Evolutionary conservation across 257 asterid species (phyloP).

Genomic region (Nicotiana tomentosiformis): DNA sequence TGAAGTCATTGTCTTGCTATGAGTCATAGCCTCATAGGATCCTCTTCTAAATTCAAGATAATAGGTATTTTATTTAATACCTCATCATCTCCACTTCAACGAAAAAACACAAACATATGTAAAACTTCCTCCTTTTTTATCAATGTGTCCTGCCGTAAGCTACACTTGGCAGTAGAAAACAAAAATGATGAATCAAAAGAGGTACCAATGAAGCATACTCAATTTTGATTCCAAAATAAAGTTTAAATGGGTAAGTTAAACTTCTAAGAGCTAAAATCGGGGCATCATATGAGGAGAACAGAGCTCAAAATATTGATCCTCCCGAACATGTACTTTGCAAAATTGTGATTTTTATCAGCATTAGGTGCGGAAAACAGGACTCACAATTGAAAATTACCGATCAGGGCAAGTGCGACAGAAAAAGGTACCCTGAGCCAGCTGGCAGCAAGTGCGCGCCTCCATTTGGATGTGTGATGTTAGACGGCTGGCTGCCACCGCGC

Average conservation of each 20-base stretch:
- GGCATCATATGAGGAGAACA: neutral
- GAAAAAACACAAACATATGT: neutral
- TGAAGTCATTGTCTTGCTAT: no score
- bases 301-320: neutral
- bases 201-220: neutral
- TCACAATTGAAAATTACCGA: constrained; percentile 23
- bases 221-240: neutral
- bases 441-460: constrained; percentile 30
- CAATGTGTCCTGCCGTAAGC: neutral
- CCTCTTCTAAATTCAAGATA: no score
- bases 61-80: no score
- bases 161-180: neutral
- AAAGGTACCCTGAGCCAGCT: constrained; percentile 36
- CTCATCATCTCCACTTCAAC: no score
- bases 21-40: no score
- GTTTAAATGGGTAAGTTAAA: neutral
- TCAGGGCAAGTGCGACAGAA: constrained; percentile 37
- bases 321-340: neutral
- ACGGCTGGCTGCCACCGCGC: constrained; percentile 24
- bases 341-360: neutral
- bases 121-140: neutral
- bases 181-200: neutral
- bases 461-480: constrained; percentile 28
- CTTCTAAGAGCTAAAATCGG: neutral
- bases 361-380: constrained; percentile 8